phyloP scores from a whole-genome alignment of 2,329 filamentous ascomycete species.

The Westerdykella sp. region DNA sequence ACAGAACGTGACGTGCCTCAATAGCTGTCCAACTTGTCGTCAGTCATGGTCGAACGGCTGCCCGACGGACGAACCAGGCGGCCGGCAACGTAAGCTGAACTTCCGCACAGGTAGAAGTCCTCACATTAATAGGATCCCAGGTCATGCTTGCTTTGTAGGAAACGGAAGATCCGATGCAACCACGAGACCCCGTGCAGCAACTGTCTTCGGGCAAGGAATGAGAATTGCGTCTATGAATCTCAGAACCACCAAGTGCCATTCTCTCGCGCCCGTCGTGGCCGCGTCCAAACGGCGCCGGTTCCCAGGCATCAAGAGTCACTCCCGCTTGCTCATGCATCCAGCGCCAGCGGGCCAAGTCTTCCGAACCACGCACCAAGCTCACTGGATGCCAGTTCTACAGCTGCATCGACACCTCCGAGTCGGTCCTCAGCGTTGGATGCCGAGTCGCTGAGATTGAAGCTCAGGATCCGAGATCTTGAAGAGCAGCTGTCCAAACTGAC shows the following conservation, averaged over 20 bases:
- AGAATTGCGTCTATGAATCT: slow-evolving; percentile 49
- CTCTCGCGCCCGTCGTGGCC: background rate
- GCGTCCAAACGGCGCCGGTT: background rate
- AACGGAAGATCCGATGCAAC: slow-evolving; percentile 58
- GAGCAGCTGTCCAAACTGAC: slow-evolving; percentile 29
- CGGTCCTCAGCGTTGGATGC: slow-evolving; percentile 27
- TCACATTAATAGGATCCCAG: slow-evolving; percentile 25
- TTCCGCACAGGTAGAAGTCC: background rate
- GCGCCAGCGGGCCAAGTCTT: slow-evolving; percentile 4
- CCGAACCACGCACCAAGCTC: slow-evolving; percentile 4
- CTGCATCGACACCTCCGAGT: slow-evolving; percentile 16
- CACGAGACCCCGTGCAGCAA: slow-evolving; percentile 54
- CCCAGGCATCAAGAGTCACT: background rate
- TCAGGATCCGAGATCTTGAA: slow-evolving; percentile 42
- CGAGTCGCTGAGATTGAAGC: slow-evolving; percentile 31
- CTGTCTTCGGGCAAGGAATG: slow-evolving; percentile 52
- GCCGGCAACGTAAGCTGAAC: slow-evolving; percentile 39
- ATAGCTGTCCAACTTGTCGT: too few species aligned
- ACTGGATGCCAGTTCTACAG: too few species aligned
- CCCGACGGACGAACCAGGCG: slow-evolving; percentile 37
- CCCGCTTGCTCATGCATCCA: slow-evolving; percentile 1
- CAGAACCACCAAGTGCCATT: slow-evolving; percentile 2
- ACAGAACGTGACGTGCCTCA: too few species aligned
- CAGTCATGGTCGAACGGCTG: slow-evolving; percentile 15
- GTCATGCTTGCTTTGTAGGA: slow-evolving; percentile 53